Base-by-base conservation (phyloP, 2,329 filamentous ascomycete species). In the Fusarium sororula region DNA sequence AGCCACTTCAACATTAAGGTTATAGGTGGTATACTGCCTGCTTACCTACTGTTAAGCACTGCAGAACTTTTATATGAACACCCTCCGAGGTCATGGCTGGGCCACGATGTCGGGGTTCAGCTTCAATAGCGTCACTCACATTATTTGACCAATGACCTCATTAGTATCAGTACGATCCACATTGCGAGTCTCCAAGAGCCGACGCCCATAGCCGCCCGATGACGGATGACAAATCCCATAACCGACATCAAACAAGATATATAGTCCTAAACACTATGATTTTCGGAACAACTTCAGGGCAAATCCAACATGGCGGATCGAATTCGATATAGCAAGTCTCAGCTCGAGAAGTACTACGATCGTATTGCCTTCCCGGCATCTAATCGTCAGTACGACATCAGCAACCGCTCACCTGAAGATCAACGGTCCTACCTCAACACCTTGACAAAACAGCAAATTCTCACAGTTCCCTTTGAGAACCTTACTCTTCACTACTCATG, bases 401-500 rank as follows among this genome's bases (percentile, higher is more conserved):
- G 9, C 3, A 35, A 20, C 15, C 38, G 70, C 22, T 14, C 53
- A 26, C 0, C 38, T 8, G 22, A 71, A 26, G 45, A 18, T 37
- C 67, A 71, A 17, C 37, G 12, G 13, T 37, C n/a, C 5, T 53
- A 53, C 30, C 50, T 63, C 17, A 37, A 68, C 10, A 8, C 22
- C 4, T 54, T 71, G 3, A 47, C 47, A 5, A 57, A 37, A 12
- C 51, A 39, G 0, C 68, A 72, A 30, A 35, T 72, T 18, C 48
- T 68, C 7, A 17, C 45, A 0, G 68, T 72, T 12, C 69, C 69
- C 0, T 72, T 72, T 6, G 69, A 72, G 18, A 72, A 72, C 2
- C 69, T 72, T n/a, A 72, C 63, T 2, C 47, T 72, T 3, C 69
- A 72, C 28, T 72, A 72, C 47, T 72, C 69, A 32, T 72, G 68